A percentile compares a stretch with the other conserved stretches of the same genome.
Conservation (phyloP, 2,329 filamentous ascomycete genomes). For the Knufia fluminis region DNA sequence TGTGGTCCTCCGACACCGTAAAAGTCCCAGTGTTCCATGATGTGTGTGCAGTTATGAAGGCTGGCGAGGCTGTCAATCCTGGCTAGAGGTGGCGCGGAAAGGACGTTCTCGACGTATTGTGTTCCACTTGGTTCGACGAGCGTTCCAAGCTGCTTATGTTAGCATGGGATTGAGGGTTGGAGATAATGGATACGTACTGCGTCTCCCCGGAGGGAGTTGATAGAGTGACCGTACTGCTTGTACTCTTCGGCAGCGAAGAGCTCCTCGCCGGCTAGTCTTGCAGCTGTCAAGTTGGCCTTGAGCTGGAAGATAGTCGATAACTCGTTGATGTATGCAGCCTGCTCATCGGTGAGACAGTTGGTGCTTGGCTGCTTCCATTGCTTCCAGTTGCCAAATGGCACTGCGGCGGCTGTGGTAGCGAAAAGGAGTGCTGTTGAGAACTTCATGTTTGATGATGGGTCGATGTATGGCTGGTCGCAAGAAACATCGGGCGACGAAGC, state of each 20-base stretch:
- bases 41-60: not conserved
- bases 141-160: not conserved
- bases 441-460: not conserved
- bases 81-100: not conserved
- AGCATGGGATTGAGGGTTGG: too few relatives aligned
- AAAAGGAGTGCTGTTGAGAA: not conserved
- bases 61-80: not conserved
- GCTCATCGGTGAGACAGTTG: not conserved
- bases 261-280: not conserved
- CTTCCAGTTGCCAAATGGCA: not conserved
- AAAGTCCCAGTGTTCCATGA: constrained; percentile 1
- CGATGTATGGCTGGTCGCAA: not conserved
- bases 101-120: not conserved
- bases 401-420: not conserved
- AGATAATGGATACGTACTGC: not conserved
- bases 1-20: not conserved
- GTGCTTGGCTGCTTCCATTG: not conserved
- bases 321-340: not conserved
- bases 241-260: not conserved
- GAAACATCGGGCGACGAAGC: not conserved
- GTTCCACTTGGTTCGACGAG: not conserved
- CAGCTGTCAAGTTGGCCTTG: not conserved
- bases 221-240: constrained; percentile 1
- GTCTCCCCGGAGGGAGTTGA: not conserved
- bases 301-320: not conserved